A percentile compares a stretch with the other conserved stretches of the same genome.
Evolutionary conservation across 257 asterid species (phyloP).

Genomic region (Eucommia ulmoides): DNA sequence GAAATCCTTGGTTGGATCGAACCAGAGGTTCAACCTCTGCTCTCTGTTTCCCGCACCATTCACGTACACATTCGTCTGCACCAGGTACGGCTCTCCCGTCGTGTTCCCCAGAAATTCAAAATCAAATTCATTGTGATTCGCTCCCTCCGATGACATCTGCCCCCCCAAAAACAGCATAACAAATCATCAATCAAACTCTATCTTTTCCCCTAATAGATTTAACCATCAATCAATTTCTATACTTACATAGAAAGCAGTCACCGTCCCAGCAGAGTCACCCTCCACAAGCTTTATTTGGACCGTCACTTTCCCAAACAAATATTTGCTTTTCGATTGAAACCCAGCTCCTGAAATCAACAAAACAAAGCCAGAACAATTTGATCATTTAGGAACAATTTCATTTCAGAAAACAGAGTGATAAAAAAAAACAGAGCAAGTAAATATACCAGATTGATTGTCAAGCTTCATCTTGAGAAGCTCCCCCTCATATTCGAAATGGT

Average conservation of each 20-base stretch:
- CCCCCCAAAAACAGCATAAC: no score
- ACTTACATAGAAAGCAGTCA: conserved; percentile 80
- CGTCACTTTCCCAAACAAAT: conserved; percentile 76
- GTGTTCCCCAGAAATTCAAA: conserved; percentile 79
- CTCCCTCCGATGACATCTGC: conserved; percentile 92
- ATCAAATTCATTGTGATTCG: conserved; percentile 77
- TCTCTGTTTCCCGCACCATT: conserved; percentile 88
- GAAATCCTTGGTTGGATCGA: conserved; percentile 72
- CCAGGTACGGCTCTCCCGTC: conserved; percentile 72
- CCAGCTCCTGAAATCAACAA: conserved; percentile 57
- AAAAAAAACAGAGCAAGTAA: not conserved
- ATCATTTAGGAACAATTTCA: no score
- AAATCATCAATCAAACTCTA: no score
- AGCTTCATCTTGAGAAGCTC: conserved; percentile 65
- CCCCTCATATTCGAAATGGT: conserved; percentile 54
- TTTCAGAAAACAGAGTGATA: no score
- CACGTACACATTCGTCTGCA: conserved; percentile 73
- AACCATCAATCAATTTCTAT: no score
- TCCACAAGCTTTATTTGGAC: conserved; percentile 78
- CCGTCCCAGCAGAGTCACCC: conserved; percentile 97
- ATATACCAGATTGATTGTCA: conserved; percentile 49
- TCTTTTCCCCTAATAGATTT: no score
- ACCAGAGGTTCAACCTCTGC: conserved; percentile 81
- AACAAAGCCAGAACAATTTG: no score
- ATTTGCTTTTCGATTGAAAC: conserved; percentile 70